Percentiles rank a stretch among this genome's conserved stretches.
Evolutionary conservation across 2,329 filamentous ascomycete species (phyloP).

Genomic region (Rhinocladiella mackenziei): DNA sequence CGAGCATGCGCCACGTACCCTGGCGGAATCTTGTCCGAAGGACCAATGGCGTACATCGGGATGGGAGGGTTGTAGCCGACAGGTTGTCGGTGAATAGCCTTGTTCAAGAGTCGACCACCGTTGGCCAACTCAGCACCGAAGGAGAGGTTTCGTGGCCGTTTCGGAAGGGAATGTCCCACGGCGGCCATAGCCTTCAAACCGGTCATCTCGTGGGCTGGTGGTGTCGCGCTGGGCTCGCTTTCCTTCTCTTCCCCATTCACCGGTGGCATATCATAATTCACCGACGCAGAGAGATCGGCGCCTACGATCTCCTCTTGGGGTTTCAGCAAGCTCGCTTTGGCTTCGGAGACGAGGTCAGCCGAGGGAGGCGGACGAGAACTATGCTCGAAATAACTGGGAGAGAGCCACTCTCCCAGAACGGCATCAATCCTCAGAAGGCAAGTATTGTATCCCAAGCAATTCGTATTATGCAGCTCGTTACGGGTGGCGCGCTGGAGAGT

Average conservation of each 20-base stretch:
- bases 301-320: slow-evolving; percentile 62
- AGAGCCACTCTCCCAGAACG: slow-evolving; percentile 93
- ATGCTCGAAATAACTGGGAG: slow-evolving; percentile 85
- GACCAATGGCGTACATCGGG: slow-evolving; percentile 78
- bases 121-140: slow-evolving; percentile 25
- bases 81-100: slow-evolving; percentile 14
- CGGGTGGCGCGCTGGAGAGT: slow-evolving; percentile 7
- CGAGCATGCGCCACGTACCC: slow-evolving; percentile 89
- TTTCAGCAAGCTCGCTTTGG: slow-evolving; percentile 80
- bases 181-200: slow-evolving; percentile 29
- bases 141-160: slow-evolving; percentile 25
- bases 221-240: slow-evolving; percentile 33
- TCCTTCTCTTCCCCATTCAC: slow-evolving; percentile 34
- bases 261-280: slow-evolving; percentile 11
- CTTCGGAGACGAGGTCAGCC: slow-evolving; percentile 78
- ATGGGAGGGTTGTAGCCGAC: slow-evolving; percentile 67
- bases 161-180: slow-evolving; percentile 26
- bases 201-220: slow-evolving; percentile 29
- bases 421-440: slow-evolving; percentile 71
- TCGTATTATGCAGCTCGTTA: slow-evolving; percentile 13
- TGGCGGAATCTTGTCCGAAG: slow-evolving; percentile 73
- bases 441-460: slow-evolving; percentile 21
- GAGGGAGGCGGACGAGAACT: slow-evolving; percentile 86
- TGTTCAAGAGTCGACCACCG: slow-evolving; percentile 17
- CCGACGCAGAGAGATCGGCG: slow-evolving; percentile 29